phyloP scores from a whole-genome alignment of 129 eudicot genomes.

The Mikania micrantha region DNA sequence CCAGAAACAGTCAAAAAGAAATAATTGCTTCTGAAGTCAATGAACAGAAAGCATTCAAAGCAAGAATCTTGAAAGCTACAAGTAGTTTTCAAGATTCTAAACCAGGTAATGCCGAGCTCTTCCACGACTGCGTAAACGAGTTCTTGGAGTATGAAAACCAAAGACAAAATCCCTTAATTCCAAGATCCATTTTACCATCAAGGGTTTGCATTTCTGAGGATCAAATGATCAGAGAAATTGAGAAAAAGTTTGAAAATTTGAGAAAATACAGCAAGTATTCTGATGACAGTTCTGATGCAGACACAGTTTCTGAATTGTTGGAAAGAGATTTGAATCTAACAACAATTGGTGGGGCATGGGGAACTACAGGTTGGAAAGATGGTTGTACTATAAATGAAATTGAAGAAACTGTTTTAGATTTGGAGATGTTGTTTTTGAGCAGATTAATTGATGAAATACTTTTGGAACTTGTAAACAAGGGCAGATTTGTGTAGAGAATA shows the following conservation, averaged over 20 bases:
- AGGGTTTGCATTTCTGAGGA: slow-evolving; percentile 24
- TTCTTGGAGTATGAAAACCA: slow-evolving; percentile 37
- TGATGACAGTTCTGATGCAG: slow-evolving; percentile 22
- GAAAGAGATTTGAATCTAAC: too few species aligned
- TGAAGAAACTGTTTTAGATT: slow-evolving; percentile 38
- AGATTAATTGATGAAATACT: slow-evolving; percentile 50
- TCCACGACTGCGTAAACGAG: slow-evolving; percentile 50
- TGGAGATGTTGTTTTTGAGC: slow-evolving; percentile 51
- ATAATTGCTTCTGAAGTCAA: slow-evolving; percentile 22
- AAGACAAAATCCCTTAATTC: slow-evolving; percentile 25
- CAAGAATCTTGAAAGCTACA: slow-evolving; percentile 15
- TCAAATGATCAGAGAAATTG: too few species aligned
- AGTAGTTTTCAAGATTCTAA: slow-evolving; percentile 17
- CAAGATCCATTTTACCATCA: slow-evolving; percentile 4
- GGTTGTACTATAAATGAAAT: too few species aligned
- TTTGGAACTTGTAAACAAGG: slow-evolving; percentile 31
- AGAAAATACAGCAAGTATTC: slow-evolving; percentile 20
- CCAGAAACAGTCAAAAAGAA: slow-evolving; percentile 15
- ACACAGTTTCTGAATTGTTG: slow-evolving; percentile 27
- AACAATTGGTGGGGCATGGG: too few species aligned
- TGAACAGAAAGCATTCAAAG: slow-evolving; percentile 8
- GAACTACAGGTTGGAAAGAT: too few species aligned
- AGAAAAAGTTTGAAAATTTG: slow-evolving; percentile 40
- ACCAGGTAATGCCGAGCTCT: slow-evolving; percentile 15
- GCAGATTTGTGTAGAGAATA: not conserved